Base-by-base conservation (phyloP, 768 basidiomycete genomes). In the Phallus indusiatus region DNA sequence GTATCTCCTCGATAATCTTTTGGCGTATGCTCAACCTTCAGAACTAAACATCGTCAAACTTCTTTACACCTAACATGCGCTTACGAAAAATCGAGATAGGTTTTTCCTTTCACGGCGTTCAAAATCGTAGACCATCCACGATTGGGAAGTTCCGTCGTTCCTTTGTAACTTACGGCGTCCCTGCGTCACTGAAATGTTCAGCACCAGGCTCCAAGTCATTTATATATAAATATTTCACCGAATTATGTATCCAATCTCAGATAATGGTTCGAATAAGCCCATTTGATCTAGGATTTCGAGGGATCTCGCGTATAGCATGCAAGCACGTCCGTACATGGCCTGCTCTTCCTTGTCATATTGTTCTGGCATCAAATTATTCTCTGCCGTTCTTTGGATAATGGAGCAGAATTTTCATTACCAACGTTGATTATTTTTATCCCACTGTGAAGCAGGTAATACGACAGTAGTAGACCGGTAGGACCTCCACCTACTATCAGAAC, bases 401-500 rank as follows among this genome's bases (percentile, higher is more conserved):
- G 47, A 28, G 35, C 12, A 6, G 12, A 57, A 47, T 24, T 28
- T 20, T 47, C 47, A 46, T 28, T 35, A 55, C 60, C 46, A 34
- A 48, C 12, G 56, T 37, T 21, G 21, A 57, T 55, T 33, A 47
- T 46, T 10, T 52, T 59, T 18, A 57, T 33, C 21, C 55, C 54
- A 16, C 16, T 21, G 17, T 22, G 22, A 2, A 46, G 36, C 8
- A 46, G n/a, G 37, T 17, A 22, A 22, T 47, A 33, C 34, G 42
- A 20, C 12, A 47, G 42, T 20, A 48, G 12, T 22, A 57, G 56
- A 12, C 60, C 60, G 5, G 53, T 54, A 10, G 60, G 60, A 20
- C 60, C 60, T 48, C 60, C 60, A 22, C 60, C 60, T 16, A 61
- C 60, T 17, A 61, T 35, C 7, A 61, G 47, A 20, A 61, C 60